Evolutionary conservation across 345 rosid species (phyloP).

Genomic region (Balakata baccata): DNA sequence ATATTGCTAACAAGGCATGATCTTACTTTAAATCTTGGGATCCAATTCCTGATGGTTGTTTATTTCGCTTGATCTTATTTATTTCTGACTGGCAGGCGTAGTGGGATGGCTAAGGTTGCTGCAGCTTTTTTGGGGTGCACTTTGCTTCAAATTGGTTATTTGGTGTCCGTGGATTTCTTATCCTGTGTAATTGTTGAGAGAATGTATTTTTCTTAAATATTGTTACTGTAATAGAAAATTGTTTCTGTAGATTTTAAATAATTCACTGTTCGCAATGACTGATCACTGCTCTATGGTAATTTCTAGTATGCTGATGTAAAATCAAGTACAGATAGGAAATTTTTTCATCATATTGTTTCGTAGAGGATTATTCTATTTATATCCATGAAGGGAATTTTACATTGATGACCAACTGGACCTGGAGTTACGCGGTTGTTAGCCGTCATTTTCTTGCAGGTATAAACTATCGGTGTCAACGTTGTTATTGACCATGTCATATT

Average conservation of each 20-base stretch:
- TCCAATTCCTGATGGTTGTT: not conserved
- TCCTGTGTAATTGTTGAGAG: conserved; percentile 12
- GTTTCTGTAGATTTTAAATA: conserved; percentile 30
- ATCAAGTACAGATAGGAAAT: not conserved
- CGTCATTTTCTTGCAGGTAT: not conserved
- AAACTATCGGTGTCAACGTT: too few species aligned
- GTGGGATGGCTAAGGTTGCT: not conserved
- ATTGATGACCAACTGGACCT: not conserved
- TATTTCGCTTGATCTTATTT: not conserved
- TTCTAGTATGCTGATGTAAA: too few species aligned
- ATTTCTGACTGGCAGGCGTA: conserved; percentile 23
- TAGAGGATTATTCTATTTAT: not conserved
- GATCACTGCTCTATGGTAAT: too few species aligned
- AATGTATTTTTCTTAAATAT: conserved; percentile 33
- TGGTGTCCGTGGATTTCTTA: conserved; percentile 13
- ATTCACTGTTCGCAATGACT: conserved; percentile 24
- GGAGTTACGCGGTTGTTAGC: not conserved
- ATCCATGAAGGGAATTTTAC: not conserved
- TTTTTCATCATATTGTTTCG: not conserved
- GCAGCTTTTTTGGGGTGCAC: not conserved
- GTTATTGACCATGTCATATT: too few species aligned
- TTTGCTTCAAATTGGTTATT: conserved; percentile 4
- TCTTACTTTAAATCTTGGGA: not conserved
- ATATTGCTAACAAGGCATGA: conserved; percentile 61
- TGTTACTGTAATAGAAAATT: conserved; percentile 22